Conservation (phyloP, 1,139 yeast genomes). For the Arxiozyma slooffiae region DNA sequence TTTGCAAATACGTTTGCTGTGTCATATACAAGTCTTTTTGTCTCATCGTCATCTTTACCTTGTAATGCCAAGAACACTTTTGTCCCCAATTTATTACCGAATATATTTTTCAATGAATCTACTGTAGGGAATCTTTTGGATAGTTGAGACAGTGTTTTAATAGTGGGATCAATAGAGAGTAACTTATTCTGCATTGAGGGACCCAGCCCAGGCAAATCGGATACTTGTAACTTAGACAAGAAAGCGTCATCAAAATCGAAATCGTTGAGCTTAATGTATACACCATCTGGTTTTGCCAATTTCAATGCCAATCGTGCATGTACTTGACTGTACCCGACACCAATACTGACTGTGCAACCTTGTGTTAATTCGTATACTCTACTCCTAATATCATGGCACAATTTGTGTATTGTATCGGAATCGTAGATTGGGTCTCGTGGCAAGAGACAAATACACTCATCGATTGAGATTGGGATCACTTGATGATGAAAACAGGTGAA, state of each 20-base stretch:
- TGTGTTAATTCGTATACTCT: conserved; percentile 41
- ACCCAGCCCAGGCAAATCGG: conserved; percentile 84
- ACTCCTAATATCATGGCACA: conserved; percentile 34
- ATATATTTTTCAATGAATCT: conserved; percentile 33
- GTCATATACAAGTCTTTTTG: conserved; percentile 25
- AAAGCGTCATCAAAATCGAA: conserved; percentile 25
- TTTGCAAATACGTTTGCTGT: conserved; percentile 44
- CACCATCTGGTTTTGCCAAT: conserved; percentile 75
- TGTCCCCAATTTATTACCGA: conserved; percentile 65
- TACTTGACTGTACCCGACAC: conserved; percentile 60
- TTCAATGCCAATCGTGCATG: conserved; percentile 70
- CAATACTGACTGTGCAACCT: conserved; percentile 65
- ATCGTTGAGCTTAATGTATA: conserved; percentile 31
- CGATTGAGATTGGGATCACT: conserved; percentile 79
- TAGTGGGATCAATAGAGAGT: conserved; percentile 5
- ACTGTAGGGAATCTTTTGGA: conserved; percentile 3
- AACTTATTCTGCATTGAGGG: conserved; percentile 40
- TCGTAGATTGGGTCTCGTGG: conserved; percentile 6
- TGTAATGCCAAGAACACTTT: conserved; percentile 37
- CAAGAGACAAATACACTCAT: conserved; percentile 71
- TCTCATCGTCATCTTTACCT: conserved; percentile 51
- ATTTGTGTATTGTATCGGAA: conserved; percentile 9
- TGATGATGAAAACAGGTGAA: conserved; percentile 32
- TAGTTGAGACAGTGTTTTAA: conserved; percentile 8
- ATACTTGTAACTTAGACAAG: conserved; percentile 38